These are phyloP conservation scores for Colletotrichum abscissum DNA, from an alignment of 2,329 filamentous ascomycete species.

Conservation along the genomic window DNA sequence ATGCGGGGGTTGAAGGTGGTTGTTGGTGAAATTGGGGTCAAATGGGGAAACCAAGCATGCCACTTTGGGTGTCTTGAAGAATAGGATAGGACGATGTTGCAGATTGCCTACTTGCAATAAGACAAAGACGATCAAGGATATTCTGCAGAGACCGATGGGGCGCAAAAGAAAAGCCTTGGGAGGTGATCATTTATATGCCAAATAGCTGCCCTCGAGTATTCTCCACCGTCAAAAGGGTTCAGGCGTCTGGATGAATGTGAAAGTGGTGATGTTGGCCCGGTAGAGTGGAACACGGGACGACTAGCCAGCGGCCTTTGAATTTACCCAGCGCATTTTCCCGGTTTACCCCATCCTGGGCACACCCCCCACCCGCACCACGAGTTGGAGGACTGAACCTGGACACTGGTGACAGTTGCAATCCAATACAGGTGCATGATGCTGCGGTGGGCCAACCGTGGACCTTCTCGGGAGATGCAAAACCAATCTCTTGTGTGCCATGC, in stretches of 20 bases:
- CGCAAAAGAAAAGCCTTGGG: neutral
- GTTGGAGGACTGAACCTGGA: neutral
- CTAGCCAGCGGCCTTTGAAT: conserved; percentile 32
- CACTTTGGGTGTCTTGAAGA: neutral
- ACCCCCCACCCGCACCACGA: neutral
- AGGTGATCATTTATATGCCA: conserved; percentile 4
- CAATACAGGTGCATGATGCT: neutral
- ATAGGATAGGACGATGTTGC: neutral
- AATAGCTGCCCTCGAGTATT: neutral
- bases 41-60: neutral
- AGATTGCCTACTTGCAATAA: neutral
- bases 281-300: conserved; percentile 35
- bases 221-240: conserved; percentile 3
- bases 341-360: conserved; percentile 27
- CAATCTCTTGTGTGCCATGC: neutral
- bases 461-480: neutral
- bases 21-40: conserved; percentile 3
- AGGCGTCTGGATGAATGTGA: conserved; percentile 21
- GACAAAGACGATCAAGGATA: neutral
- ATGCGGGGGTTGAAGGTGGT: conserved; percentile 2
- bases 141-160: neutral
- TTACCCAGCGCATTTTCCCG: conserved; percentile 39
- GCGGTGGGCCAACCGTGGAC: neutral
- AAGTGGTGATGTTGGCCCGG: conserved; percentile 22
- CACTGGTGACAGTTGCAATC: neutral